Conservation (phyloP, 768 basidiomycete species). For the Boletus reticulatus region DNA sequence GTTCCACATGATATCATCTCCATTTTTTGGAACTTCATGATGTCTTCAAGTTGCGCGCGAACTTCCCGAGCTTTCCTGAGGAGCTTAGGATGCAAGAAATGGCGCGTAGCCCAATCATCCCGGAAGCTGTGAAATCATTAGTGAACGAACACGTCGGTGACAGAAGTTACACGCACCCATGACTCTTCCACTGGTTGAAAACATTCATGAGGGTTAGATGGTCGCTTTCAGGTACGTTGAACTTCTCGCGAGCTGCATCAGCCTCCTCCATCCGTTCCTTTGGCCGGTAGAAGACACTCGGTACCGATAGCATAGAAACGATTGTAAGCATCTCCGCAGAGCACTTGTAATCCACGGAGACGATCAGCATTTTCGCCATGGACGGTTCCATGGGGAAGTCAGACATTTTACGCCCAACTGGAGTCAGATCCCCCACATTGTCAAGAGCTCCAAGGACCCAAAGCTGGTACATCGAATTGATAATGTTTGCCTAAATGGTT, state of each 20-base stretch:
- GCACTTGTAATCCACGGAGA: conserved; percentile 86
- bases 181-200: conserved; percentile 97
- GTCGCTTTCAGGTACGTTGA: conserved; percentile 97
- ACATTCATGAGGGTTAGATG: conserved; percentile 95
- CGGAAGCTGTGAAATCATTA: conserved; percentile 56
- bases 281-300: conserved; percentile 95
- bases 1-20: conserved; percentile 88
- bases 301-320: conserved; percentile 98
- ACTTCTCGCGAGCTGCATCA: conserved; percentile 97
- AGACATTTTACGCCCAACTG: conserved; percentile 93
- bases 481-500: conserved; percentile 75
- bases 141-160: background rate
- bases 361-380: conserved; percentile 97
- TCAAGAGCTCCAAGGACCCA: conserved; percentile 98
- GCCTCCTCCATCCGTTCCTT: conserved; percentile 98
- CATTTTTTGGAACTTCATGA: conserved; percentile 99
- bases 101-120: conserved; percentile 92
- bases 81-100: conserved; percentile 96
- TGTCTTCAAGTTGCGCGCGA: conserved; percentile 92
- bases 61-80: conserved; percentile 95
- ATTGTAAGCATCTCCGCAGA: conserved; percentile 97
- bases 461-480: conserved; percentile 99
- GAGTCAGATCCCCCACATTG: conserved; percentile 95
- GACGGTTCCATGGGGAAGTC: conserved; percentile 99
- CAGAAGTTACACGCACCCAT: conserved; percentile 58